Base-by-base conservation (phyloP, 148 eudicot genomes). In the Suaeda aralocaspica region DNA sequence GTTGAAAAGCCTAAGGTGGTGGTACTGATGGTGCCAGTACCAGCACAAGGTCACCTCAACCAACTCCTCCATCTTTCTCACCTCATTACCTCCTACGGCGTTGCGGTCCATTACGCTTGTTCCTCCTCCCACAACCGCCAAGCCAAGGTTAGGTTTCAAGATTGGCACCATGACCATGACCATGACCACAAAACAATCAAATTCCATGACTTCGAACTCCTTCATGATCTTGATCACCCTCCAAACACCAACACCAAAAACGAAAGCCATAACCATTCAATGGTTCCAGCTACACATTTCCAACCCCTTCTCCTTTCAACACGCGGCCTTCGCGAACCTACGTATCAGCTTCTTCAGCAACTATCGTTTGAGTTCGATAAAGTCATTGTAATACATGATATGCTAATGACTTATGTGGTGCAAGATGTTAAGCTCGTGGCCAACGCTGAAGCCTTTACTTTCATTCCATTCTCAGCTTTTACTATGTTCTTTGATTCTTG, bases 11-110 rank as follows among this genome's bases (percentile, higher is more conserved):
- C 59, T 2, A 9, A 26, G 25, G 75, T 76, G 58, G 75, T 31
- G 5, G 68, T 65, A 19, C 75, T 85, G 0, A 83, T 85, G 82
- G 85, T 86, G 15, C 92, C 92, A 3, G 31, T 86, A 15, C 88
- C 86, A 22, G 68, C 77, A 6, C 89, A 88, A 69, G 82, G 92
- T 76, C 92, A 88, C 61, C 82, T 88, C 26, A 85, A 88, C 74
- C 92, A 83, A 62, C 89, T 85, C 63, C 89, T 85, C 72, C 92
- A 85, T 31, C 84, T 87, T 73, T 78, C 85, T 13, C 78, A 74
- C 56, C 72, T 83, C 63, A 72, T 85, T 42, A 28, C 84, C 71
- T 39, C 86, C 66, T 66, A 79, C 79, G n/a, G 68, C 33, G 62
- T 88, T 18, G 79, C 84, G 9, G 75, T 83, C 67, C 87, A 83